Evolutionary conservation across 164 flowering plant species (phyloP), one percentile per base, ranked within the genome.

Genomic region (Sedum album): DNA sequence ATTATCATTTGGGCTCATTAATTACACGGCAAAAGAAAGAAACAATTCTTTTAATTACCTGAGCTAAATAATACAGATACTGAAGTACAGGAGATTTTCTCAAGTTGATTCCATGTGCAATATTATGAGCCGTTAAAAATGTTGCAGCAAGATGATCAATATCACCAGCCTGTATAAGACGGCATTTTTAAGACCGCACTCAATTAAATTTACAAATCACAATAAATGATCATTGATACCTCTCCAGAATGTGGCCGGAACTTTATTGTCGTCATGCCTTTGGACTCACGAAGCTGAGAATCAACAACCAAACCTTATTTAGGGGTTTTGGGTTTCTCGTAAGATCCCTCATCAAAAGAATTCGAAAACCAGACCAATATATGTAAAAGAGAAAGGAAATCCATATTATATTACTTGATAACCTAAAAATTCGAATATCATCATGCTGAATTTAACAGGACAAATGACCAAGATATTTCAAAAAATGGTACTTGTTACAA

Each of bases 71-170:
- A 77, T 91, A 94, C 53, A 94, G 74, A 73, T 94, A 94, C 46
- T 91, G 97, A 69, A 94, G 96, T 36, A 94, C 98, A 33, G 98
- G 98, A 69, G 98, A 91, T 79, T 89, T 94, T 72, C 96, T 82
- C 75, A 94, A 77, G 81, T 89, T 94, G 69, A 91, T 91, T 70
- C 98, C 97, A 79, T 94, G 98, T 31, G 97, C 95, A 77, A 94
- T 94, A 68, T 87, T 91, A 42, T 94, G 96, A 68, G 82, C 63
- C 0, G 88, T 84, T 61, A 94, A 90, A 83, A 94, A 95, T 21
- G 97, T 83, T 69, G 99, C 97, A 51, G 97, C 99, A 65, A 95
- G 93, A 76, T 95, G 99, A 81, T 95, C 97, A 65, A 90, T 84
- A 67, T 95, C 99, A 70, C 99, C 99, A 72, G 99, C 96, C 99